Percentiles rank a stretch among this genome's conserved stretches.
These are phyloP conservation scores for Rhizoclosmatium globosum DNA, from an alignment of 192 early-diverging fungal species.

Conservation along the genomic window DNA sequence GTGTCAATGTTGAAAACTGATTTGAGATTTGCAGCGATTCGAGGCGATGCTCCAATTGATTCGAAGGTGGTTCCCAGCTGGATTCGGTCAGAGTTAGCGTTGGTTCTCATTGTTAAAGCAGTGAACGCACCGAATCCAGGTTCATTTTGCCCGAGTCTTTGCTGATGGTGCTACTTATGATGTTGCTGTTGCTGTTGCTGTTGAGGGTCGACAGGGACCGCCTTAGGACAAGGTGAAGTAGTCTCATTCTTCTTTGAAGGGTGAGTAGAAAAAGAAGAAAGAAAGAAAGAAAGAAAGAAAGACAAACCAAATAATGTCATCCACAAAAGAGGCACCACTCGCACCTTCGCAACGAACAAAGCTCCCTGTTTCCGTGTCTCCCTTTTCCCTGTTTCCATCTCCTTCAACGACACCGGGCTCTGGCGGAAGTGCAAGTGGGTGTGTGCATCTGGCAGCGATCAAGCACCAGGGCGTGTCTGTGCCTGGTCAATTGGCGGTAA, in stretches of 20 bases:
- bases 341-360: slow-evolving; percentile 5
- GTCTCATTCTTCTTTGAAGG: background rate
- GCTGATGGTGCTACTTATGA: no score
- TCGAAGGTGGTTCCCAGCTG: background rate
- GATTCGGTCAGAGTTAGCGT: no score
- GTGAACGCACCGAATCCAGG: no score
- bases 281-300: no score
- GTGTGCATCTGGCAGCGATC: slow-evolving; percentile 11
- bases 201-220: no score
- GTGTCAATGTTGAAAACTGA: background rate
- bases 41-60: slow-evolving; percentile 9
- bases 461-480: slow-evolving; percentile 1
- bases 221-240: background rate
- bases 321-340: background rate
- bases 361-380: slow-evolving; percentile 9
- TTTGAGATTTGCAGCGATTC: slow-evolving; percentile 12
- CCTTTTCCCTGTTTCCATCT: background rate
- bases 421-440: background rate
- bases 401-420: background rate
- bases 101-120: no score
- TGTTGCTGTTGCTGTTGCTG: no score
- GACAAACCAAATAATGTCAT: background rate
- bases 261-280: background rate
- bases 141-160: no score
- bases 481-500: background rate